These are phyloP conservation scores for Daedaleopsis sinensis DNA, from an alignment of 768 basidiomycete genomes.

Conservation along the genomic window DNA sequence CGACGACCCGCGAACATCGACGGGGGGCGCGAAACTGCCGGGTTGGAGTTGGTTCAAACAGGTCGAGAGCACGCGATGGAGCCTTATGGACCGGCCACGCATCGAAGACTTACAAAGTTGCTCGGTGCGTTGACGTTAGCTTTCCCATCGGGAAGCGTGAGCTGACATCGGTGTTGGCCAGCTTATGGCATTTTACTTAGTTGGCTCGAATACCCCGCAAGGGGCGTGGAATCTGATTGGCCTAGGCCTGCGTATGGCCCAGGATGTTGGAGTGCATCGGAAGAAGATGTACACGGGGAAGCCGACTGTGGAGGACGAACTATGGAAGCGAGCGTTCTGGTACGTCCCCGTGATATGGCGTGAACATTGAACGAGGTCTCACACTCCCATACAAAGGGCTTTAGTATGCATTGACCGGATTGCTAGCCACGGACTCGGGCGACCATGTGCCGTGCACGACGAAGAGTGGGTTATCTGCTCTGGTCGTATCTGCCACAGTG, in stretches of 20 bases:
- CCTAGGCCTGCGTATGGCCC: slow-evolving; percentile 47
- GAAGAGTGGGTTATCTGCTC: slow-evolving; percentile 54
- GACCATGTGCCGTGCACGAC: slow-evolving; percentile 68
- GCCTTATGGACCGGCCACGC: slow-evolving; percentile 22
- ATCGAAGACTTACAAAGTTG: slow-evolving; percentile 18
- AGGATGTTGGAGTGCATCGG: slow-evolving; percentile 79
- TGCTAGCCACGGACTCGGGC: slow-evolving; percentile 54
- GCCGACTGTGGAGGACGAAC: slow-evolving; percentile 60
- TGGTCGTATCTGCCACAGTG: neutral
- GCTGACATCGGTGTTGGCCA: neutral
- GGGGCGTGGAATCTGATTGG: slow-evolving; percentile 33
- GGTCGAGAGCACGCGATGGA: slow-evolving; percentile 38
- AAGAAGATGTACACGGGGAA: slow-evolving; percentile 54
- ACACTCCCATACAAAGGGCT: slow-evolving; percentile 37
- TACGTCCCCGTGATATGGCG: slow-evolving; percentile 18
- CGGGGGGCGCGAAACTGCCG: slow-evolving; percentile 31
- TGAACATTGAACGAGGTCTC: too few relatives aligned
- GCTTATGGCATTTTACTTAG: slow-evolving; percentile 17
- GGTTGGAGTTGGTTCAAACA: slow-evolving; percentile 50
- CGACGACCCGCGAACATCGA: slow-evolving; percentile 45
- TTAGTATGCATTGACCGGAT: slow-evolving; percentile 48
- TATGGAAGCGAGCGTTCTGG: slow-evolving; percentile 85
- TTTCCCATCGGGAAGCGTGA: too few relatives aligned
- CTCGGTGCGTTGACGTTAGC: neutral
- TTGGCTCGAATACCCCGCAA: slow-evolving; percentile 3